Base-by-base conservation (phyloP, 495 filamentous ascomycete species). In the Trypethelium eluteriae region DNA sequence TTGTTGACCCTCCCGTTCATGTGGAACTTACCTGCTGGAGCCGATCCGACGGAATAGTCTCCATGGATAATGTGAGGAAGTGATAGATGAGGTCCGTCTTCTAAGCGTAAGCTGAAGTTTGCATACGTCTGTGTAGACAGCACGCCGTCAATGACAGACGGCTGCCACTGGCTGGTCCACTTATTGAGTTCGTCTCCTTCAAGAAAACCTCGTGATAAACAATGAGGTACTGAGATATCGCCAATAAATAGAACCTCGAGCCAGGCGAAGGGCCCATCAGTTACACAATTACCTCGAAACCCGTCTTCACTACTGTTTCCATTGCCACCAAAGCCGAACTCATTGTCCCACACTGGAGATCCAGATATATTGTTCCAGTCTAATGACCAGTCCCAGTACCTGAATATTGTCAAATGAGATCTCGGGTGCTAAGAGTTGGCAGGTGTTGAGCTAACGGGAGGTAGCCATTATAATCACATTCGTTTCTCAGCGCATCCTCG, bases 401-500 rank as follows among this genome's bases (percentile, higher is more conserved):
- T 46, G 25, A 25, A 25, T 25, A 25, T 25, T 25, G 25, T 25
- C 25, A 25, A 25, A 25, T 25, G 25, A 25, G 25, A 25, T 25
- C 25, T 25, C 25, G 25, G 25, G 25, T 25, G 25, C 25, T 25
- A 25, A 25, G 25, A 25, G 25, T 25, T 25, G 25, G 25, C 25
- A 25, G 25, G 25, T 25, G 25, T 25, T 25, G 25, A 25, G 25
- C 25, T 25, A 25, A 53, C 7, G 53, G 3, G 5, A 59, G 14
- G 18, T 59, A 4, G 25, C 53, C 53, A 7, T 4, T 7, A 14
- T 35, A 59, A 9, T 14, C 6, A 14, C 53, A 59, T 9, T 59
- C 25, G 2, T 75, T 69, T 49, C 74, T 68, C 36, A 85, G 67
- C 0, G 79, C 63, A 4, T 74, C 74, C 67, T 82, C 82, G 61